Evolutionary conservation across 495 filamentous ascomycete species (phyloP).

Genomic region (Penicillium maclennaniae): DNA sequence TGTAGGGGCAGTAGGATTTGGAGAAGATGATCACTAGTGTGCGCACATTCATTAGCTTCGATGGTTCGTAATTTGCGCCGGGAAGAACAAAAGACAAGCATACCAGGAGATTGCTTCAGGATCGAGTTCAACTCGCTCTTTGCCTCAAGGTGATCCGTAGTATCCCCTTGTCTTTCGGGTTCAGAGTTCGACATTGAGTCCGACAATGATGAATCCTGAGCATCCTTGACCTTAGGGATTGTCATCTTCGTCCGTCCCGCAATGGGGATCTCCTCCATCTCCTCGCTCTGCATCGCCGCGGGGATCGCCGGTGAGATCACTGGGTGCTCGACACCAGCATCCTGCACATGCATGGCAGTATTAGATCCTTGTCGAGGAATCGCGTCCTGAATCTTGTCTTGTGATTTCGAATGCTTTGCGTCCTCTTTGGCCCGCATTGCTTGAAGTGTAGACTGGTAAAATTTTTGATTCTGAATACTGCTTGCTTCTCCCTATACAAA

Average conservation of each 20-base stretch:
- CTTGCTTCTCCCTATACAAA: constrained; percentile 36
- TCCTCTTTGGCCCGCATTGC: constrained; percentile 42
- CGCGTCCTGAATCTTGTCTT: constrained; percentile 29
- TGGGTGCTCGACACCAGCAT: constrained; percentile 50
- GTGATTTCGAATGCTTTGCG: constrained; percentile 28
- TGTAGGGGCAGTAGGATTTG: constrained; percentile 87
- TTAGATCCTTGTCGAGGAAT: constrained; percentile 33
- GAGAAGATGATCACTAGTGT: constrained; percentile 85
- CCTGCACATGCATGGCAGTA: constrained; percentile 32
- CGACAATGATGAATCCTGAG: neutral
- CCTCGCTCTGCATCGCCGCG: constrained; percentile 24
- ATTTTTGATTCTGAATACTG: constrained; percentile 45
- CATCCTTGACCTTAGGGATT: constrained; percentile 39
- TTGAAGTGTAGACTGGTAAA: constrained; percentile 47
- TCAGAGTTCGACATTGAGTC: neutral
- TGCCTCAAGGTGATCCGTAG: constrained; percentile 30
- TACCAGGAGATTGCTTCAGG: constrained; percentile 78
- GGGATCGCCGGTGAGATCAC: constrained; percentile 37
- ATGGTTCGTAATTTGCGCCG: neutral
- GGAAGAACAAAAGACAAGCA: constrained; percentile 20
- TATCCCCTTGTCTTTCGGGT: constrained; percentile 17
- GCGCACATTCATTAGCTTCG: constrained; percentile 14
- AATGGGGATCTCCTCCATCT: constrained; percentile 49
- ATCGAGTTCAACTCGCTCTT: constrained; percentile 67
- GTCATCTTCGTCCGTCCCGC: constrained; percentile 66